Evolutionary conservation across 2,329 filamentous ascomycete genomes (phyloP).

Genomic region (Claviceps sp.): DNA sequence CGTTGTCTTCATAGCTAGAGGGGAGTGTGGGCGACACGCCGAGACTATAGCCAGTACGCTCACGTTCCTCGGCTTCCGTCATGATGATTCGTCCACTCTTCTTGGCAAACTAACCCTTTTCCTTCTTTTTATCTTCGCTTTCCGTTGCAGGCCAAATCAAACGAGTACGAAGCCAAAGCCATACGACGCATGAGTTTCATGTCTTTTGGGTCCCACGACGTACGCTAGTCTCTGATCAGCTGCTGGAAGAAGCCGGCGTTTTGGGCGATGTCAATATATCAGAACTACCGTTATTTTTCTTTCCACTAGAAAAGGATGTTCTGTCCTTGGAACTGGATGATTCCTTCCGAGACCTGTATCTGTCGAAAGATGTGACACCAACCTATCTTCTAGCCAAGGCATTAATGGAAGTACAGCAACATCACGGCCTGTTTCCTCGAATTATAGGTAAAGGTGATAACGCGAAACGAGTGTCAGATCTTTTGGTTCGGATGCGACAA

Average conservation of each 20-base stretch:
- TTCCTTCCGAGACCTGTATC: slow-evolving; percentile 74
- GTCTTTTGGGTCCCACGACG: slow-evolving; percentile 93
- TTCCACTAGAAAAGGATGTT: slow-evolving; percentile 82
- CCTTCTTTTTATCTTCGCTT: neutral
- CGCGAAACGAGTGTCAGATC: slow-evolving; percentile 74
- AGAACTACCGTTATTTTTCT: slow-evolving; percentile 79
- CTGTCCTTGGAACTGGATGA: slow-evolving; percentile 83
- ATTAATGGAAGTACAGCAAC: slow-evolving; percentile 85
- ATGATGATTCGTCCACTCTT: neutral
- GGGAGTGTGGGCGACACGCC: slow-evolving; percentile 75
- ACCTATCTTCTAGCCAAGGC: slow-evolving; percentile 80
- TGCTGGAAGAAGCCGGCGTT: slow-evolving; percentile 85
- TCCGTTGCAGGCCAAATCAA: slow-evolving; percentile 66
- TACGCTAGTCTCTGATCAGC: slow-evolving; percentile 78
- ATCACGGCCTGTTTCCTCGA: slow-evolving; percentile 83
- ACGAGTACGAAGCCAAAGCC: slow-evolving; percentile 72
- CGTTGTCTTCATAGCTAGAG: slow-evolving; percentile 83
- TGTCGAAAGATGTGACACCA: slow-evolving; percentile 83
- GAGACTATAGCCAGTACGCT: slow-evolving; percentile 76
- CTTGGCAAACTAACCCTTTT: slow-evolving; percentile 4
- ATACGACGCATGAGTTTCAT: slow-evolving; percentile 88
- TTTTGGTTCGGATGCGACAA: slow-evolving; percentile 81
- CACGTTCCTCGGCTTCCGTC: neutral
- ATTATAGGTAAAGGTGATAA: slow-evolving; percentile 95
- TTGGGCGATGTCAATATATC: slow-evolving; percentile 82